Evolutionary conservation across 352 stramenopile species (phyloP).

Genomic region (Phytophthora colocasiae): DNA sequence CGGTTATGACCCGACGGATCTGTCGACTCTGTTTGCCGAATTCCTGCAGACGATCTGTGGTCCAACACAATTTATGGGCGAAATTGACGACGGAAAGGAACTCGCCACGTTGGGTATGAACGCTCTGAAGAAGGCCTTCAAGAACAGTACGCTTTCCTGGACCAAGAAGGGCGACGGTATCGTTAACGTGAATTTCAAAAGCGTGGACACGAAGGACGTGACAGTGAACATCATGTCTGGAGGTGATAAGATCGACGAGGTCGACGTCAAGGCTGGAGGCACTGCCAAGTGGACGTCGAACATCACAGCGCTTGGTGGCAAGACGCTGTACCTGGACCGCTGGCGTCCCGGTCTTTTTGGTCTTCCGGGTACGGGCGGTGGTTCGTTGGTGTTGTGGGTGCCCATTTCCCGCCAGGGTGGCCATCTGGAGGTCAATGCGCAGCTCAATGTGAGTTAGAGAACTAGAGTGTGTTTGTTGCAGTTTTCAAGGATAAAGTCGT

Average conservation of each 20-base stretch:
- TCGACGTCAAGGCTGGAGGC: conserved; percentile 36
- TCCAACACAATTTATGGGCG: conserved; percentile 47
- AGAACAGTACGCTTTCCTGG: conserved; percentile 41
- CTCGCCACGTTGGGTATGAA: conserved; percentile 43
- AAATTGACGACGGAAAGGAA: conserved; percentile 51
- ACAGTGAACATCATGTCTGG: conserved; percentile 48
- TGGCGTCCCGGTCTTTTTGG: conserved; percentile 57
- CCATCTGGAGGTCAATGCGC: conserved; percentile 44
- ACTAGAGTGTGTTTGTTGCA: not conserved
- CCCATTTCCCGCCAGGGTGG: conserved; percentile 38
- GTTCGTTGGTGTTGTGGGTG: conserved; percentile 61
- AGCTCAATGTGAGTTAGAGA: conserved; percentile 28
- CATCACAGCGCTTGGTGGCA: conserved; percentile 39
- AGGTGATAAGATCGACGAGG: conserved; percentile 37
- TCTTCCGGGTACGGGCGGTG: conserved; percentile 59
- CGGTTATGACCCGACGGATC: conserved; percentile 41
- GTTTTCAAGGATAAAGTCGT: conserved; percentile 7
- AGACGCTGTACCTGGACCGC: conserved; percentile 69
- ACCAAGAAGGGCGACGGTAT: conserved; percentile 32
- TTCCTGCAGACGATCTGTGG: conserved; percentile 63
- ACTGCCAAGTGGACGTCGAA: conserved; percentile 40
- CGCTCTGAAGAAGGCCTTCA: conserved; percentile 47
- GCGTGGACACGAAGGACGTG: conserved; percentile 43
- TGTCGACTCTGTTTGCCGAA: conserved; percentile 44
- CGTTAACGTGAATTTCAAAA: conserved; percentile 46